Base-by-base conservation (phyloP, 805 yeast genomes). In the Wickerhamomyces tratensis region DNA sequence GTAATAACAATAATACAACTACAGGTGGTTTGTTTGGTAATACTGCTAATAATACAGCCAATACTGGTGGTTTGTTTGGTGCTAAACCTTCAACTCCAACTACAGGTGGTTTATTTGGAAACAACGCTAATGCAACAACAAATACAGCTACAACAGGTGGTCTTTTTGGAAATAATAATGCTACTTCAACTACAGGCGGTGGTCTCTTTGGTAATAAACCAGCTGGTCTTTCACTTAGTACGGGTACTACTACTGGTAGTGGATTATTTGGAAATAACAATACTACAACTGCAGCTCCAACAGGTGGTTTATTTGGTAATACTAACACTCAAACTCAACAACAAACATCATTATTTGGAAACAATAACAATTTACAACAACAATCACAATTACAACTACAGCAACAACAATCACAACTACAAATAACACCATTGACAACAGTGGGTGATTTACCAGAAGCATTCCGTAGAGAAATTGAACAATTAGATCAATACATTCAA, bases 361-460 rank as follows among this genome's bases (percentile, higher is more conserved):
- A 43, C 31, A 51, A 44, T 27, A 51, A 40, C 39, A 40, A 48
- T 25, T 43, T 43, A 33, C 45, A 47, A 38, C 49, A 48, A 40
- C 52, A 47, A 38, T 45, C 46, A 27, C 46, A 46, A 36, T 56
- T 50, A 35, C 64, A 61, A 25, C 61, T 51, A 41, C 62, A 58
- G 37, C 69, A 67, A 36, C 70, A 66, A 33, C 69, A 68, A 38
- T 65, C 64, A 37, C 70, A 68, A 26, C 61, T 62, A 9, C 78
- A 67, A 44, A 65, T 85, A 38, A 81, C 83, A 10, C 78, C 88
- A 12, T 76, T 85, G 79, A 81, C 91, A 1, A 72, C 83, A 40
- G 83, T 85, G 9, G 77, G 78, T 8, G 91, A 83, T 46, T 63
- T 85, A 35, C 89, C 93, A 3, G 81, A 76, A n/a, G 72, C 64